Percentiles rank a stretch among this genome's conserved stretches.
These are phyloP conservation scores for Aspergillus taichungensis DNA, from an alignment of 495 filamentous ascomycete species.

Conservation along the genomic window DNA sequence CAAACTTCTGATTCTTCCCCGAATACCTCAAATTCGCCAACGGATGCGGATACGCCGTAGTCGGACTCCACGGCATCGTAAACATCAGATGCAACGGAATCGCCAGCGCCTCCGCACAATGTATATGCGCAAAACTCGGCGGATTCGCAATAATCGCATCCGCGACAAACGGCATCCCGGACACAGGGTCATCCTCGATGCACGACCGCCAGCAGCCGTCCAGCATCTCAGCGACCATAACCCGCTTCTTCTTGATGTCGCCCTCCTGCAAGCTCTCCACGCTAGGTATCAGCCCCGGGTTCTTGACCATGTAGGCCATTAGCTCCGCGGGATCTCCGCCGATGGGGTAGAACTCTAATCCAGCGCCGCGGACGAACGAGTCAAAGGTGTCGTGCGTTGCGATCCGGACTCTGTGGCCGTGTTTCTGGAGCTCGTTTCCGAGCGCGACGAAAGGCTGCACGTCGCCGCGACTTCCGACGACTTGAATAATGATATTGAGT, in stretches of 20 bases:
- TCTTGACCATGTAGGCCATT: slow-evolving; percentile 55
- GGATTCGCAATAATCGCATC: slow-evolving; percentile 63
- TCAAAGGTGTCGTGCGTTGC: slow-evolving; percentile 56
- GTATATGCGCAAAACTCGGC: slow-evolving; percentile 57
- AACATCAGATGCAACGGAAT: slow-evolving; percentile 61
- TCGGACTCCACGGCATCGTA: slow-evolving; percentile 54
- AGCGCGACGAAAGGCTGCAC: slow-evolving; percentile 47
- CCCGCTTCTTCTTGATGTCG: slow-evolving; percentile 35
- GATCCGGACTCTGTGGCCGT: slow-evolving; percentile 48
- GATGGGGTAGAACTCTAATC: slow-evolving; percentile 55
- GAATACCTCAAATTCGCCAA: slow-evolving; percentile 45
- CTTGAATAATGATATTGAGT: slow-evolving; percentile 45
- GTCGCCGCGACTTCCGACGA: slow-evolving; percentile 46
- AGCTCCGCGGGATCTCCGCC: slow-evolving; percentile 54
- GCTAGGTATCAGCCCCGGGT: slow-evolving; percentile 42
- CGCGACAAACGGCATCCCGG: slow-evolving; percentile 52
- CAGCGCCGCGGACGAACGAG: slow-evolving; percentile 44
- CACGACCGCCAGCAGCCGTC: slow-evolving; percentile 58
- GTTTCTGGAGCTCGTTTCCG: slow-evolving; percentile 38
- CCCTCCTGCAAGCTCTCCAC: slow-evolving; percentile 36
- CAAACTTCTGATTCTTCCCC: slow-evolving; percentile 32
- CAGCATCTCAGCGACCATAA: slow-evolving; percentile 51
- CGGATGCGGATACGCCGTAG: slow-evolving; percentile 48
- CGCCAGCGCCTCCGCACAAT: slow-evolving; percentile 52
- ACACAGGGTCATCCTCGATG: slow-evolving; percentile 42